These are phyloP conservation scores for Hansenula anomala DNA, from an alignment of 1,139 yeast species.

Conservation along the genomic window DNA sequence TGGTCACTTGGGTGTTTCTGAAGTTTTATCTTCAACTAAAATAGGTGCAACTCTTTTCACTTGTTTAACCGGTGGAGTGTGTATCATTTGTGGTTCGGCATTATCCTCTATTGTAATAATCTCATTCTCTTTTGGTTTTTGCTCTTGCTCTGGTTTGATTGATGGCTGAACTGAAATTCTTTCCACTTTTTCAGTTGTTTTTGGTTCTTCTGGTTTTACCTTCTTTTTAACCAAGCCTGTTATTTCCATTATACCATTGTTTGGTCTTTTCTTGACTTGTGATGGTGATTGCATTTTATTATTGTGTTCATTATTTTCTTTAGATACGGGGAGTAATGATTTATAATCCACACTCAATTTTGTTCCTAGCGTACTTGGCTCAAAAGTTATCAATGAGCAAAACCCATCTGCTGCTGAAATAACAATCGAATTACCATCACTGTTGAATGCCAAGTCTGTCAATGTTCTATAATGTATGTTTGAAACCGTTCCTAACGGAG, in stretches of 20 bases:
- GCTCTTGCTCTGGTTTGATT: background rate
- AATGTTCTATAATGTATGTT: slow-evolving; percentile 85
- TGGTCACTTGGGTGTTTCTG: too few species aligned
- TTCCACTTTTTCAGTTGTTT: background rate
- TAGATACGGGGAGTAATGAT: slow-evolving; percentile 10
- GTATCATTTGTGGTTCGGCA: slow-evolving; percentile 21
- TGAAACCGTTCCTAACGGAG: slow-evolving; percentile 70
- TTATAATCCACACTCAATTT: slow-evolving; percentile 13
- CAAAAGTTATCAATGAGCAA: slow-evolving; percentile 63
- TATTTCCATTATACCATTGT: background rate
- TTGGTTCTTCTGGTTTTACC: background rate
- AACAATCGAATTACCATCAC: slow-evolving; percentile 66
- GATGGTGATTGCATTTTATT: slow-evolving; percentile 4
- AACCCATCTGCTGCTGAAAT: slow-evolving; percentile 94
- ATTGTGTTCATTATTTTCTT: slow-evolving; percentile 6
- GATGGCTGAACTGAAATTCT: background rate
- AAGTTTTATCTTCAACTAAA: too few species aligned
- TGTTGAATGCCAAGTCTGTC: slow-evolving; percentile 84
- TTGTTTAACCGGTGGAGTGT: slow-evolving; percentile 8
- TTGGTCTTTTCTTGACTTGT: slow-evolving; percentile 6
- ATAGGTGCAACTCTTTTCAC: slow-evolving; percentile 45
- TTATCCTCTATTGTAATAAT: too few species aligned
- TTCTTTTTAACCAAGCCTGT: slow-evolving; percentile 5
- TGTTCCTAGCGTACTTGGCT: slow-evolving; percentile 49
- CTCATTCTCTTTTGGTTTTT: slow-evolving; percentile 3